Evolutionary conservation across 257 asterid genomes (phyloP).

Genomic region (Primulina eburnea): DNA sequence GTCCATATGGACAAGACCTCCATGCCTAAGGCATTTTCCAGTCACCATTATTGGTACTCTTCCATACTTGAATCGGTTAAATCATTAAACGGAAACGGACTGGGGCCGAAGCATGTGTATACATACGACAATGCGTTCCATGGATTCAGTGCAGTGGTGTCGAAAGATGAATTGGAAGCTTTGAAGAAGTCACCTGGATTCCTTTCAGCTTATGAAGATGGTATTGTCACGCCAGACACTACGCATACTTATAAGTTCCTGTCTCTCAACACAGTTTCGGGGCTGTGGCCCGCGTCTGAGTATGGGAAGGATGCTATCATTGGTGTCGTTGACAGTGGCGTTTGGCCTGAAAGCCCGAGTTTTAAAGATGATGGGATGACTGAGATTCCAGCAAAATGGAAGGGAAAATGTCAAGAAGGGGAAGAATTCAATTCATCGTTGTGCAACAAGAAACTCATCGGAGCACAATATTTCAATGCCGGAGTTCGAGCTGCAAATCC

Average conservation of each 20-base stretch:
- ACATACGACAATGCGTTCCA: slow-evolving; percentile 52
- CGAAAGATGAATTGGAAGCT: slow-evolving; percentile 35
- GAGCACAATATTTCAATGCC: slow-evolving; percentile 43
- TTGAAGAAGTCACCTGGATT: slow-evolving; percentile 48
- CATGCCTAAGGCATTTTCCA: slow-evolving; percentile 46
- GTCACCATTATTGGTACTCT: slow-evolving; percentile 39
- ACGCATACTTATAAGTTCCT: slow-evolving; percentile 53
- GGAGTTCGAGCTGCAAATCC: slow-evolving; percentile 41
- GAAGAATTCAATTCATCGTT: slow-evolving; percentile 44
- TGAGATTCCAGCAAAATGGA: slow-evolving; percentile 50
- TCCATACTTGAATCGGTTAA: slow-evolving; percentile 31
- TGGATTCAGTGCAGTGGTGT: slow-evolving; percentile 55
- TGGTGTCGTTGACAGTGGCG: slow-evolving; percentile 50
- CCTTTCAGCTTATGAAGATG: slow-evolving; percentile 42
- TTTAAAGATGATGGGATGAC: slow-evolving; percentile 51
- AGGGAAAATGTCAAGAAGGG: slow-evolving; percentile 50
- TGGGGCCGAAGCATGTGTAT: slow-evolving; percentile 33
- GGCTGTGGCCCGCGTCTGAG: slow-evolving; percentile 57
- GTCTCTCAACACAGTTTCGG: slow-evolving; percentile 35
- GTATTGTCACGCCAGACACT: slow-evolving; percentile 40
- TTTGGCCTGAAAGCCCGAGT: slow-evolving; percentile 68
- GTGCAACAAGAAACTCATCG: slow-evolving; percentile 51
- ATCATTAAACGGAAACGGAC: slow-evolving; percentile 9
- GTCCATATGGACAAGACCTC: slow-evolving; percentile 49
- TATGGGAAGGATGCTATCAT: slow-evolving; percentile 54